These are phyloP conservation scores for Lodderomyces margitis DNA, from an alignment of 1,139 yeast genomes.

Conservation along the genomic window DNA sequence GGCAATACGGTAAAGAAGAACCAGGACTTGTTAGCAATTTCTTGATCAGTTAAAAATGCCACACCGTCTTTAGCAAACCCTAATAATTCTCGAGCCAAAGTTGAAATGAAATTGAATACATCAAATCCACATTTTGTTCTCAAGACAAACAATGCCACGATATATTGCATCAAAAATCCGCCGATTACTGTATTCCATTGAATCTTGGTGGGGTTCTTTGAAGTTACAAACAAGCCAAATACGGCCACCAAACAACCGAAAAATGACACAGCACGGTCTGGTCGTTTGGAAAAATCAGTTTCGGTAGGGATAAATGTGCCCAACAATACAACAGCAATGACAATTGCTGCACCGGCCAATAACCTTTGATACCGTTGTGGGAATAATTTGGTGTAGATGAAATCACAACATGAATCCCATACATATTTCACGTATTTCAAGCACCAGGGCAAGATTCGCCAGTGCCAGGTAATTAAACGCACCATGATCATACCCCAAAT, in stretches of 20 bases:
- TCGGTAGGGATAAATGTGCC: conserved; percentile 59
- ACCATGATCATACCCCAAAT: conserved; percentile 55
- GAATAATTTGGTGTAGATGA: conserved; percentile 36
- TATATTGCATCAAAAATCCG: conserved; percentile 62
- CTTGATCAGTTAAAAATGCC: conserved; percentile 52
- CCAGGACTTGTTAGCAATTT: conserved; percentile 39
- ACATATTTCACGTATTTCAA: conserved; percentile 24
- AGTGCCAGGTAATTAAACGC: conserved; percentile 54
- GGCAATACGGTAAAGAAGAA: conserved; percentile 64
- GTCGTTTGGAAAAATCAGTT: conserved; percentile 45
- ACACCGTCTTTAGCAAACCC: conserved; percentile 65
- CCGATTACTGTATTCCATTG: conserved; percentile 64
- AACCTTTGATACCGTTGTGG: conserved; percentile 39
- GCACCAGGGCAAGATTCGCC: conserved; percentile 37
- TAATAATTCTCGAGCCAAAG: conserved; percentile 57
- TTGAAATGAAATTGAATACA: conserved; percentile 60
- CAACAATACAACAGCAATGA: conserved; percentile 47
- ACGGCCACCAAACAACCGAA: conserved; percentile 56
- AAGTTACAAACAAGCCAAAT: conserved; percentile 44
- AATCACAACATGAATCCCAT: conserved; percentile 44
- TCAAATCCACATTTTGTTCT: conserved; percentile 63
- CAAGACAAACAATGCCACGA: conserved; percentile 60
- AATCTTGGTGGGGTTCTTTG: conserved; percentile 45
- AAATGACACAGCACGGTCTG: conserved; percentile 60
- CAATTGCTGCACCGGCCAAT: conserved; percentile 44